Percentiles rank a stretch among this genome's conserved stretches.
Conservation (phyloP, 176 grass and related monocot genomes). For the Phyllostachys edulis region DNA sequence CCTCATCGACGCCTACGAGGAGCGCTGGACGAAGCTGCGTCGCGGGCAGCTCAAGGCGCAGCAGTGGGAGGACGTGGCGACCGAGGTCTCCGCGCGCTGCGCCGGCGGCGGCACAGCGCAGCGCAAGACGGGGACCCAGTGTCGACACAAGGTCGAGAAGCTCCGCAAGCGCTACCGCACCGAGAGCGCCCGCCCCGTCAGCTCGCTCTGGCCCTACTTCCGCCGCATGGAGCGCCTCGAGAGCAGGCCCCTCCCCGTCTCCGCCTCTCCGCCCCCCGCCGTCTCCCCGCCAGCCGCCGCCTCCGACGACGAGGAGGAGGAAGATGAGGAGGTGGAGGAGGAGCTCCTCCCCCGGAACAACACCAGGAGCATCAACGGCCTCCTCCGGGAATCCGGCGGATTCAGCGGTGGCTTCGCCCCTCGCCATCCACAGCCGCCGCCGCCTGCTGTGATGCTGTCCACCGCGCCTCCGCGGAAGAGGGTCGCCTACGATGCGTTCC, state of each 20-base stretch:
- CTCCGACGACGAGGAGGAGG: slow-evolving; percentile 29
- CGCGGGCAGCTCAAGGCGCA: slow-evolving; percentile 94
- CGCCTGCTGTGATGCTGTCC: slow-evolving; percentile 38
- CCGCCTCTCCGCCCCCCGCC: slow-evolving; percentile 19
- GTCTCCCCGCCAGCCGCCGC: slow-evolving; percentile 25
- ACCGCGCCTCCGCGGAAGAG: slow-evolving; percentile 51
- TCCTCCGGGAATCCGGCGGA: slow-evolving; percentile 50
- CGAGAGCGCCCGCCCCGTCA: slow-evolving; percentile 62
- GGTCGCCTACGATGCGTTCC: slow-evolving; percentile 45
- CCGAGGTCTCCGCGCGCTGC: slow-evolving; percentile 55
- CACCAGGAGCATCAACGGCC: slow-evolving; percentile 72
- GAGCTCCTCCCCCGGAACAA: slow-evolving; percentile 49
- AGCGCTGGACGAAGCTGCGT: slow-evolving; percentile 68
- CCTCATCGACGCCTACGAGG: slow-evolving; percentile 92
- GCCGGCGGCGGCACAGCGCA: slow-evolving; percentile 34
- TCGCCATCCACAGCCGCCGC: slow-evolving; percentile 28
- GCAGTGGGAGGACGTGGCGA: slow-evolving; percentile 92
- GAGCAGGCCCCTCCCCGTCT: slow-evolving; percentile 55
- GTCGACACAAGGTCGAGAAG: slow-evolving; percentile 99
- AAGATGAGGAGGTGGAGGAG: slow-evolving; percentile 29
- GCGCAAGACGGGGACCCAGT: slow-evolving; percentile 86
- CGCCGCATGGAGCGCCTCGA: slow-evolving; percentile 78
- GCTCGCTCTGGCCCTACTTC: slow-evolving; percentile 88
- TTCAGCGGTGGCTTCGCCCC: slow-evolving; percentile 27
- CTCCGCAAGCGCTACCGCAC: slow-evolving; percentile 89